Base-by-base conservation (phyloP, 2,329 filamentous ascomycete species). In the Aspergillus sp. region DNA sequence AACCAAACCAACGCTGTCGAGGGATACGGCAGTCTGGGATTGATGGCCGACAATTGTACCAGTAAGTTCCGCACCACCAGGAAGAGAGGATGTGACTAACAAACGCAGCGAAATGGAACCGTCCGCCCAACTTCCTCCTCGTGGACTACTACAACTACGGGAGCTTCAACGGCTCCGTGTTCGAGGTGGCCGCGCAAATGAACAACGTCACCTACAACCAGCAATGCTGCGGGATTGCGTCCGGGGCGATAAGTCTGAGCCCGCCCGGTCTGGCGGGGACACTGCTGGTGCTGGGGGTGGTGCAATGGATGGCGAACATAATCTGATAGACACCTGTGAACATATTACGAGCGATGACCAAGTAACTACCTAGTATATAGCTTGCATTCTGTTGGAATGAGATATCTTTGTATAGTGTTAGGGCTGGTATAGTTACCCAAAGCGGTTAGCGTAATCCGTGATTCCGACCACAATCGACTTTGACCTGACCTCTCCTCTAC, bases 121-220 rank as follows among this genome's bases (percentile, higher is more conserved):
- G 82, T 8, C 79, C 88, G 0, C 90, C 90, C 2, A 93, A 87
- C 64, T 85, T 91, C 64, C 76, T 95, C 46, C 85, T 94, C 49
- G 89, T 94, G 22, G 90, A 95, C 68, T 94, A 90, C 70, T 95
- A 94, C 73, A 90, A 94, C 68, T 77, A 79, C 54, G 88, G 88
- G 26, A 77, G 73, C 33, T 80, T 78, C 74, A 77, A 80, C 3
- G 90, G 90, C 2, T 88, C 87, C 3, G 89, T 94, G 9, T 95
- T 95, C 63, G 80, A 87, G 64, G 86, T 88, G 17, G 87, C 86
- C 0, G 87, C 87, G 0, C 65, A 73, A 52, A 81, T 84, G 60
- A 94, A 93, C 69, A 85, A 86, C 54, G 88, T 94, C 44, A 85
- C 82, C 0, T 92, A 90, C 65, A 77, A 72, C 45, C 61, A 69